These are phyloP conservation scores for Apiosordaria backusii DNA, from an alignment of 495 filamentous ascomycete genomes.

Conservation along the genomic window DNA sequence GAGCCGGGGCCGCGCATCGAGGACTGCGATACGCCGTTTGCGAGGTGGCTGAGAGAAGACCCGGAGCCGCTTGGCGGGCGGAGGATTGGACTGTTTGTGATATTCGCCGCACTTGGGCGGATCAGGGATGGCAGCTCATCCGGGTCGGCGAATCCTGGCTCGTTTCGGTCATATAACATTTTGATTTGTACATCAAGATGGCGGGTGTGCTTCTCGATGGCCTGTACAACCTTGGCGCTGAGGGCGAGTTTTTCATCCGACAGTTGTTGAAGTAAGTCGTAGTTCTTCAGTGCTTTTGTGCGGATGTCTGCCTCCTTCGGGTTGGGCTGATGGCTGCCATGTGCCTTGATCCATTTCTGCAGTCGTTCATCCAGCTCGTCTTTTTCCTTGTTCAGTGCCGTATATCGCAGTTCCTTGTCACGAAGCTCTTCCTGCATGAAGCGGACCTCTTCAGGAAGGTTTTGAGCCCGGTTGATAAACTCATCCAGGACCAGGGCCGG, in stretches of 20 bases:
- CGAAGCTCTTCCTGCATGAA: conserved; percentile 93
- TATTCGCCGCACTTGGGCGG: conserved; percentile 52
- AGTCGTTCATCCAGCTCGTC: conserved; percentile 74
- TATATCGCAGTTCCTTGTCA: conserved; percentile 78
- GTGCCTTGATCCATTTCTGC: conserved; percentile 84
- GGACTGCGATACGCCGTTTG: conserved; percentile 42
- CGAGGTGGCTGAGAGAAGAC: conserved; percentile 41
- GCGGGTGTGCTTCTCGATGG: conserved; percentile 86
- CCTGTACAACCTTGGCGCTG: conserved; percentile 67
- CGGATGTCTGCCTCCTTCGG: conserved; percentile 78
- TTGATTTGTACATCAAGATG: conserved; percentile 84
- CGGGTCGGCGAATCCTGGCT: conserved; percentile 69
- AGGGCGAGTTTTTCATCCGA: conserved; percentile 85
- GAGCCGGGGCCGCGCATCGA: conserved; percentile 36
- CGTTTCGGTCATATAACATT: conserved; percentile 71
- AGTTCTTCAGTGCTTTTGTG: conserved; percentile 67
- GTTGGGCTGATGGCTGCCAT: conserved; percentile 76
- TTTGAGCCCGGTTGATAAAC: conserved; percentile 81
- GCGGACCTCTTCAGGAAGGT: conserved; percentile 84
- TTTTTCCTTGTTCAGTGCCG: conserved; percentile 69
- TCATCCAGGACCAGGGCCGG: conserved; percentile 87
- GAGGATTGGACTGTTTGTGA: conserved; percentile 32
- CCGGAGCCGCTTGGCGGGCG: conserved; percentile 41
- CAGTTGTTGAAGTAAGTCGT: conserved; percentile 64
- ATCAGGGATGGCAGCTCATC: conserved; percentile 74